Evolutionary conservation across 176 grass and related monocot genomes (phyloP), one percentile per base, ranked within the genome.

Genomic region (Bonia amplexicaulis): DNA sequence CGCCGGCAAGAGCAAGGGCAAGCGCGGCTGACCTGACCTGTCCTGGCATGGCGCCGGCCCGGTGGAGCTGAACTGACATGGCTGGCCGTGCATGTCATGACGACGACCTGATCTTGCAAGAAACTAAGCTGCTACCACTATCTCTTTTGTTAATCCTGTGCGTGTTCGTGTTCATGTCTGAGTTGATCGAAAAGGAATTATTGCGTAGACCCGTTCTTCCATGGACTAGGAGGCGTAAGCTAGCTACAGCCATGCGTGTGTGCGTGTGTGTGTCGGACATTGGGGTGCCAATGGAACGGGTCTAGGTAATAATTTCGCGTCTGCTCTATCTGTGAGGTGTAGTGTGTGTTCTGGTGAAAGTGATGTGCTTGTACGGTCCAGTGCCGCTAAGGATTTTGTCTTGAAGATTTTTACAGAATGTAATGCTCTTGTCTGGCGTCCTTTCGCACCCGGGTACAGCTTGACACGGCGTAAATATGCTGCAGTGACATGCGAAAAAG

Each of bases 301-400:
- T 91, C 89, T 91, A 91, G 89, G 85, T 84, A 87, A 91, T 91
- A 91, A 91, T 91, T 91, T 53, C 83, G 55, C 5, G 70, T 75
- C 53, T 40, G 25, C 46, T 67, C 62, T 63, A 2, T 27, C n/a
- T 66, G 45, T 45, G 31, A 66, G 62, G 27, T 74, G 69, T 52
- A 65, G 77, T 29, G 4, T 10, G 68, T 71, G 73, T 76, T 39
- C 44, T 65, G 46, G 9, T 53, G 42, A 57, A 51, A 49, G 53
- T 61, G 27, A 26, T 73, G 60, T 35, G 11, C 22, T 85, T 67
- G 84, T 74, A 84, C 51, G 80, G 66, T 20, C 15, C 33, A 69
- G 71, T 71, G 84, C 80, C 70, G 89, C 25, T 44, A 74, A 84
- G 69, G 80, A 74, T 87, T 84, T 87, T 90, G 84, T 84, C 89